Percentiles rank a stretch among this genome's conserved stretches.
Conservation (phyloP, 176 grass and related monocot genomes). For the Triticum dicoccoides region DNA sequence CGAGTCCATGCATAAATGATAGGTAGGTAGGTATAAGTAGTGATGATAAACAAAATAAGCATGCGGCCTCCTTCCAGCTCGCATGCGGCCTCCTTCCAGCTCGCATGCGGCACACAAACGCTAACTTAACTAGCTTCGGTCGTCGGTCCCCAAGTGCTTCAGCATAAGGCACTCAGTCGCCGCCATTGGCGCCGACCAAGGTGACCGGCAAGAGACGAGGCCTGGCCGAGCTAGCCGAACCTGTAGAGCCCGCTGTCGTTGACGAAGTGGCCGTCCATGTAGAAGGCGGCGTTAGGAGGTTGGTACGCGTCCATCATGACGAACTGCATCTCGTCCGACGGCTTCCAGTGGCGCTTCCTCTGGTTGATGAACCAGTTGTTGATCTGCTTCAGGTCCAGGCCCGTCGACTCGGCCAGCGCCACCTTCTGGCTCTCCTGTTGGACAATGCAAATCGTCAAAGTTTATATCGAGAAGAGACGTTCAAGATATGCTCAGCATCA, state of each 20-base stretch:
- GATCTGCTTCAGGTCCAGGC: constrained; percentile 95
- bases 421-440: constrained; percentile 86
- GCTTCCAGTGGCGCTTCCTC: constrained; percentile 98
- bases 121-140: constrained; percentile 6
- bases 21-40: neutral
- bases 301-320: constrained; percentile 91
- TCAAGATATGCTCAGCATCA: neutral
- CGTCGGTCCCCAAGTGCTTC: neutral
- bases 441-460: neutral
- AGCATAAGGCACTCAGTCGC: neutral
- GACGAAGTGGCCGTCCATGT: constrained; percentile 87
- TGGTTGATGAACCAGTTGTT: constrained; percentile 99
- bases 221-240: constrained; percentile 20
- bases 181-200: constrained; percentile 6
- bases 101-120: neutral
- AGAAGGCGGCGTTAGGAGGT: constrained; percentile 45
- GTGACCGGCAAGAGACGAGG: neutral
- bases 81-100: constrained; percentile 7
- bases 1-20: constrained; percentile 16
- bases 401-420: constrained; percentile 68
- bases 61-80: neutral
- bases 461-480: neutral
- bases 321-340: constrained; percentile 88
- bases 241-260: constrained; percentile 56
- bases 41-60: constrained; percentile 30